These are phyloP conservation scores for Gymnopilus junonius DNA, from an alignment of 768 basidiomycete species.

Conservation along the genomic window DNA sequence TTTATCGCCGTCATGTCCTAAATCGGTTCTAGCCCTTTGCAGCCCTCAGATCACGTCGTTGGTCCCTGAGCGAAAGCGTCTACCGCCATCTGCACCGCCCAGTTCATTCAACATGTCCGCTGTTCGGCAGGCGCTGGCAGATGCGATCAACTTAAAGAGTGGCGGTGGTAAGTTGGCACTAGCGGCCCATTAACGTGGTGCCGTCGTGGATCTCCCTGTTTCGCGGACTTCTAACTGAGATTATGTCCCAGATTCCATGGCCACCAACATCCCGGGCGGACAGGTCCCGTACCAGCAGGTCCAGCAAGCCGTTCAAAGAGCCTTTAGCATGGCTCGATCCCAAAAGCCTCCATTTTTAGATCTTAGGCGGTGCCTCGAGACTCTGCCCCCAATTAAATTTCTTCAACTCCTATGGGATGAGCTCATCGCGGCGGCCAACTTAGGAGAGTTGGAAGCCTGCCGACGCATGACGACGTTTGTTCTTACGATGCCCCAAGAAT, in stretches of 20 bases:
- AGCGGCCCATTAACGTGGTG: neutral
- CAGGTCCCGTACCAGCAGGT: constrained; percentile 57
- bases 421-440: constrained; percentile 52
- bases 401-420: constrained; percentile 73
- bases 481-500: constrained; percentile 62
- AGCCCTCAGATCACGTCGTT: constrained; percentile 54
- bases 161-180: constrained; percentile 36
- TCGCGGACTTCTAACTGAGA: constrained; percentile 11
- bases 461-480: constrained; percentile 71
- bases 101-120: constrained; percentile 27
- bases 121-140: constrained; percentile 41
- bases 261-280: constrained; percentile 18
- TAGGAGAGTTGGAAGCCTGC: constrained; percentile 65
- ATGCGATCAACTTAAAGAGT: constrained; percentile 40
- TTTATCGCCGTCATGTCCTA: constrained; percentile 67
- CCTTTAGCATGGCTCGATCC: constrained; percentile 59
- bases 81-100: constrained; percentile 16
- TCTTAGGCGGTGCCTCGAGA: constrained; percentile 65
- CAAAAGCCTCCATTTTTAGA: constrained; percentile 71
- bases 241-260: constrained; percentile 18
- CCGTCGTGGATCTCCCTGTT: constrained; percentile 1
- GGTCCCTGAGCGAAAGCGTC: constrained; percentile 41
- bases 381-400: constrained; percentile 62
- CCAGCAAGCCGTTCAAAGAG: constrained; percentile 57
- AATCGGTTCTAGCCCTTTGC: constrained; percentile 66